A percentile compares a stretch with the other conserved stretches of the same genome.
These are phyloP conservation scores for Colletotrichum tanaceti DNA, from an alignment of 2,329 filamentous ascomycete genomes.

Conservation along the genomic window DNA sequence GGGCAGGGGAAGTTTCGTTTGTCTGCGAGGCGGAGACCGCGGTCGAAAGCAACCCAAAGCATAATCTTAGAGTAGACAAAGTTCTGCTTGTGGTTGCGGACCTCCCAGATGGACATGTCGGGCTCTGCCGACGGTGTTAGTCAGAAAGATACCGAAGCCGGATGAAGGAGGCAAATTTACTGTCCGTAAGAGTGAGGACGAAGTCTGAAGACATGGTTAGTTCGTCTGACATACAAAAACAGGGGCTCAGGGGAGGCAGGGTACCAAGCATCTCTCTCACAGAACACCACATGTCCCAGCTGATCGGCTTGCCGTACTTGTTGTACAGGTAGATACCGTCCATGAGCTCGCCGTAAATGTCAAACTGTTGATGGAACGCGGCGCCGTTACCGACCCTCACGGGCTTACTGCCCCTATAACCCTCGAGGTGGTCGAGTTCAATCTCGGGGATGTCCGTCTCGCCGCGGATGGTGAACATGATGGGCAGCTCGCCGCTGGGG, in stretches of 20 bases:
- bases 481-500: conserved; percentile 73
- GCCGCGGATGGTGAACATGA: conserved; percentile 85
- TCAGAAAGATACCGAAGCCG: background rate
- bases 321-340: conserved; percentile 83
- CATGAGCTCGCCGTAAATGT: conserved; percentile 84
- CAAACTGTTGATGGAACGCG: conserved; percentile 80
- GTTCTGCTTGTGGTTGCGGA: conserved; percentile 79
- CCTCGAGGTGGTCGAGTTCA: conserved; percentile 76
- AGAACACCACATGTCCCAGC: conserved; percentile 80
- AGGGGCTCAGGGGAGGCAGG: conserved; percentile 30
- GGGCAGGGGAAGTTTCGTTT: conserved; percentile 82
- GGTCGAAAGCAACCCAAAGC: conserved; percentile 85
- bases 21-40: conserved; percentile 77
- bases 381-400: conserved; percentile 83
- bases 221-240: background rate
- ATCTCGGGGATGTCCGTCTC: conserved; percentile 79
- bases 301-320: conserved; percentile 80
- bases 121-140: conserved; percentile 58
- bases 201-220: conserved; percentile 62
- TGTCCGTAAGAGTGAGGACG: conserved; percentile 73
- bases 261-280: conserved; percentile 73
- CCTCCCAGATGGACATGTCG: conserved; percentile 89
- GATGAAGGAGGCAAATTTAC: conserved; percentile 49
- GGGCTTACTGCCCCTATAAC: conserved; percentile 76
- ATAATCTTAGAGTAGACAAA: conserved; percentile 87